Evolutionary conservation across 1,284 basidiomycete genomes (phyloP).

Genomic region (Peniophora sp.): DNA sequence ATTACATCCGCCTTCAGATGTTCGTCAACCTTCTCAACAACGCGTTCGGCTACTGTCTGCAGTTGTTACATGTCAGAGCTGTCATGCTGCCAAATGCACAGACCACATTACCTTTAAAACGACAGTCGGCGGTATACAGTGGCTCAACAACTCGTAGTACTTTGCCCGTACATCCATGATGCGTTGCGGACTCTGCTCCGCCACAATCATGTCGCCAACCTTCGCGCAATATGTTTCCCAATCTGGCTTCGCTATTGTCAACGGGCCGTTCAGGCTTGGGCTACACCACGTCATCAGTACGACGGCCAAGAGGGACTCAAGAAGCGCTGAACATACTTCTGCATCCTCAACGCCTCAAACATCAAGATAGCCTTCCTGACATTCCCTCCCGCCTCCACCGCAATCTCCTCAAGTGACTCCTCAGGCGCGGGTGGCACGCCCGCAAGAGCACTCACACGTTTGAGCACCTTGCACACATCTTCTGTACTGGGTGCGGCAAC

Average conservation of each 20-base stretch:
- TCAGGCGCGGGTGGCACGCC: constrained; percentile 72
- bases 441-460: constrained; percentile 78
- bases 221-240: constrained; percentile 98
- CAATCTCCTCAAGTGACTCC: constrained; percentile 65
- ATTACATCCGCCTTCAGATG: constrained; percentile 83
- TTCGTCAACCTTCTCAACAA: constrained; percentile 86
- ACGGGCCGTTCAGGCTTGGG: constrained; percentile 42
- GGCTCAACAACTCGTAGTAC: constrained; percentile 92
- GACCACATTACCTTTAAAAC: constrained; percentile 67
- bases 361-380: constrained; percentile 92
- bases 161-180: constrained; percentile 90
- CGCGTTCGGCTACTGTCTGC: constrained; percentile 78
- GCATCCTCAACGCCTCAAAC: constrained; percentile 94
- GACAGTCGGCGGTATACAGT: constrained; percentile 95
- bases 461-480: constrained; percentile 82
- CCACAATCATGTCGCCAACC: constrained; percentile 89
- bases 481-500: constrained; percentile 81
- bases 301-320: not conserved
- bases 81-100: not conserved
- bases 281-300: constrained; percentile 13
- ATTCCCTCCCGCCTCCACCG: constrained; percentile 82
- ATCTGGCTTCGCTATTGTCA: constrained; percentile 90
- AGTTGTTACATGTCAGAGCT: not conserved
- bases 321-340: constrained; percentile 54
- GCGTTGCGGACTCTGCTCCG: constrained; percentile 86